Percentiles rank a stretch among this genome's conserved stretches.
Evolutionary conservation across 2,329 filamentous ascomycete species (phyloP).

Genomic region (Phialophora macrospora): DNA sequence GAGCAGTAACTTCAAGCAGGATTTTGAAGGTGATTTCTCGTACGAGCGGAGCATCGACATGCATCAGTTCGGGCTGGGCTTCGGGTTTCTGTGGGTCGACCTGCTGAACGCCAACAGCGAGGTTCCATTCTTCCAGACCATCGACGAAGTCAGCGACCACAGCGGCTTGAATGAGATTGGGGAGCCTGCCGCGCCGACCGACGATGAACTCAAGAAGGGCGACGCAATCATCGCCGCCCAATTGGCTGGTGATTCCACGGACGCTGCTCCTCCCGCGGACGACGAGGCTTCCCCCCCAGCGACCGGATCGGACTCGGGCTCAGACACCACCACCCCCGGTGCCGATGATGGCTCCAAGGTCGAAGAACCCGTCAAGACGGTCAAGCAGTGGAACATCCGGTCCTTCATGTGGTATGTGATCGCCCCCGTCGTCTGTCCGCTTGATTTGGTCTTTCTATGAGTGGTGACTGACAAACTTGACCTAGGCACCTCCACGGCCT

Average conservation of each 20-base stretch:
- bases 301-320: conserved; percentile 8
- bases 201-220: conserved; percentile 36
- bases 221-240: conserved; percentile 30
- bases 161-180: conserved; percentile 37
- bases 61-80: conserved; percentile 39
- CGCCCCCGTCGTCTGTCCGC: conserved; percentile 36
- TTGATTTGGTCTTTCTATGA: not conserved
- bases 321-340: conserved; percentile 21
- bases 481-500: conserved; percentile 42
- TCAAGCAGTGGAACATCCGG: conserved; percentile 34
- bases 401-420: conserved; percentile 35
- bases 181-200: conserved; percentile 33
- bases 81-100: conserved; percentile 38
- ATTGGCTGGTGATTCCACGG: conserved; percentile 3
- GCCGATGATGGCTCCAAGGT: conserved; percentile 36
- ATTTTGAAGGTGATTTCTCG: conserved; percentile 37
- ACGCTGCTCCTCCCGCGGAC: not conserved
- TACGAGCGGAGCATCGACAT: conserved; percentile 37
- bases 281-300: conserved; percentile 2
- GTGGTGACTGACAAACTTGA: not conserved
- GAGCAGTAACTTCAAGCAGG: conserved; percentile 39
- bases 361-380: conserved; percentile 34
- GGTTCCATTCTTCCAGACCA: conserved; percentile 35
- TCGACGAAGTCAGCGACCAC: conserved; percentile 35
- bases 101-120: conserved; percentile 34